A percentile compares a stretch with the other conserved stretches of the same genome.
Conservation (phyloP, 768 basidiomycete genomes). For the Agaricus subrufescens region DNA sequence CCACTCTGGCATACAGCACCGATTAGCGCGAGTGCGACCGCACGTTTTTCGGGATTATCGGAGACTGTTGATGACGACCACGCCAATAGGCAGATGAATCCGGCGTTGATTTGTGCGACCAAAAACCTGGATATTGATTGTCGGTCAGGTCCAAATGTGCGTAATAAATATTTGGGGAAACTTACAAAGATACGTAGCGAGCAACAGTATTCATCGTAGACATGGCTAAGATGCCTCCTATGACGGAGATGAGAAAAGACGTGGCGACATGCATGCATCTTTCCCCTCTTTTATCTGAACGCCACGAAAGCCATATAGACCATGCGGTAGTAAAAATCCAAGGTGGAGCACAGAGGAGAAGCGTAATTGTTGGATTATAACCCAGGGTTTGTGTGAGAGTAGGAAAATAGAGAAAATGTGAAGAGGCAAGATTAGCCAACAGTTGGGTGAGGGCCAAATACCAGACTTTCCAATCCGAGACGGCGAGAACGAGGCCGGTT, state of each 20-base stretch:
- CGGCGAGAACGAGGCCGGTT: slow-evolving; percentile 49
- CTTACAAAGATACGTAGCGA: slow-evolving; percentile 62
- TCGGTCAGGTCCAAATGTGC: too few species aligned
- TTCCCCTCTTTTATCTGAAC: slow-evolving; percentile 68
- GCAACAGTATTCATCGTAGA: slow-evolving; percentile 56
- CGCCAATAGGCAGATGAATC: slow-evolving; percentile 59
- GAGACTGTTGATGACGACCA: slow-evolving; percentile 47
- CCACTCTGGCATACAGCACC: slow-evolving; percentile 81
- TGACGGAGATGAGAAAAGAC: slow-evolving; percentile 52
- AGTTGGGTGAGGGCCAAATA: slow-evolving; percentile 35
- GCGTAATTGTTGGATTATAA: slow-evolving; percentile 52
- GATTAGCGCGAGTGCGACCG: slow-evolving; percentile 80
- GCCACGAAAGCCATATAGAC: slow-evolving; percentile 53
- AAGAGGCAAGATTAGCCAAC: slow-evolving; percentile 47
- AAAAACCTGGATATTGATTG: slow-evolving; percentile 47
- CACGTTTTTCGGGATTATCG: slow-evolving; percentile 76
- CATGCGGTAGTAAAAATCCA: slow-evolving; percentile 59
- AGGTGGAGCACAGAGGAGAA: slow-evolving; percentile 54
- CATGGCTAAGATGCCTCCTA: slow-evolving; percentile 65
- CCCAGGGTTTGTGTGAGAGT: slow-evolving; percentile 69
- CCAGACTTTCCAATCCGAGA: slow-evolving; percentile 75
- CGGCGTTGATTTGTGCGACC: slow-evolving; percentile 71
- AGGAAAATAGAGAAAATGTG: slow-evolving; percentile 74
- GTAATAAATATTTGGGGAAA: not conserved
- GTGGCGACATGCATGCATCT: slow-evolving; percentile 62